phyloP scores from a whole-genome alignment of 306 rosid species.

The Aeschynomene evenia region DNA sequence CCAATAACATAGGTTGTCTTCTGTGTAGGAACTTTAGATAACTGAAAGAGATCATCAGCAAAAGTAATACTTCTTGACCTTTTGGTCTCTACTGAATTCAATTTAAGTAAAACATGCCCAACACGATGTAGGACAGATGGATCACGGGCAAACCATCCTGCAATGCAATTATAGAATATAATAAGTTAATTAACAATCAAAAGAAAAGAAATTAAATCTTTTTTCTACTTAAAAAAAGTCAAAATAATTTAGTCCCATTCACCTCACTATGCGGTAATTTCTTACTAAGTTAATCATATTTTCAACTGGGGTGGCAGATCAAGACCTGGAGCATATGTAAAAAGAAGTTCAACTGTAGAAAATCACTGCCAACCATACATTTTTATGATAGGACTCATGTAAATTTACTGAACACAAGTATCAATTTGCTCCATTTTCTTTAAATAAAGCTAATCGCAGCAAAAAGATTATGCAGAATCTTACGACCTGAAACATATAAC shows the following conservation, averaged over 20 bases:
- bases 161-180: constrained; percentile 17
- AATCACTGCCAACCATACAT: constrained; percentile 6
- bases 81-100: constrained; percentile 47
- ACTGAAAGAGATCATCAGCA: constrained; percentile 68
- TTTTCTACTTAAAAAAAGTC: neutral
- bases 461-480: neutral
- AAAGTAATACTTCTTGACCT: constrained; percentile 49
- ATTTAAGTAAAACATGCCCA: constrained; percentile 60
- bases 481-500: constrained; percentile 5
- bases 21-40: constrained; percentile 51
- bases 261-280: neutral
- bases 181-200: neutral
- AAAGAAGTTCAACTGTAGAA: constrained; percentile 9
- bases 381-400: neutral
- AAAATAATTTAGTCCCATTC: neutral
- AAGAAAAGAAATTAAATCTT: neutral
- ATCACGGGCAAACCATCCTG: constrained; percentile 63
- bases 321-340: constrained; percentile 3
- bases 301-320: neutral
- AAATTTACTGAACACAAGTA: constrained; percentile 3
- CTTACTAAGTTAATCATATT: constrained; percentile 6
- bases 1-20: constrained; percentile 41
- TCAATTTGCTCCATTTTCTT: neutral
- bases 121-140: constrained; percentile 56
- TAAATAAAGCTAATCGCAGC: neutral